A percentile compares a stretch with the other conserved stretches of the same genome.
These are phyloP conservation scores for Rhizopogon vinicolor DNA, from an alignment of 768 basidiomycete species.

Conservation along the genomic window DNA sequence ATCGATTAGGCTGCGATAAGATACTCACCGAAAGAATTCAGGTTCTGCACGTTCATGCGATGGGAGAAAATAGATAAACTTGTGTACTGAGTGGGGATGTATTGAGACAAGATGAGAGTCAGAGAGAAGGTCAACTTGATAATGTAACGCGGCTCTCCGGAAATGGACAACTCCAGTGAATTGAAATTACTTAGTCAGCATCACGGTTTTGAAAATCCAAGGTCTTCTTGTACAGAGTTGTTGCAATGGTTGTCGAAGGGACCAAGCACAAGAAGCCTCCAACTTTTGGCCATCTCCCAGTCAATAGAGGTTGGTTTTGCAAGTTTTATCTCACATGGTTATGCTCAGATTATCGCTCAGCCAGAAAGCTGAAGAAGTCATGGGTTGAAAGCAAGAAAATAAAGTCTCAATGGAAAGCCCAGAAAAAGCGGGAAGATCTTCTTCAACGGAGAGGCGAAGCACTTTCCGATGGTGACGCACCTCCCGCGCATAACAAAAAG, in stretches of 20 bases:
- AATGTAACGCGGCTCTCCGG: constrained; percentile 2
- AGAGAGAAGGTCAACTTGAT: constrained; percentile 12
- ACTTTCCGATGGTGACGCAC: background rate
- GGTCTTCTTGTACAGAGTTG: too few relatives aligned
- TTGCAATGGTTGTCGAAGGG: constrained; percentile 5
- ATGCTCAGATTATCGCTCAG: constrained; percentile 32
- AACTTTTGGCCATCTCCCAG: constrained; percentile 64
- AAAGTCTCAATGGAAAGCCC: constrained; percentile 71
- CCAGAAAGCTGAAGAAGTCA: constrained; percentile 73
- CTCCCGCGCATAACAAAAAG: background rate
- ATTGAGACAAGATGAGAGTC: constrained; percentile 26
- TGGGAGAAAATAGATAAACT: constrained; percentile 39
- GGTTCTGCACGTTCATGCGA: constrained; percentile 96
- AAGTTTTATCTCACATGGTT: background rate
- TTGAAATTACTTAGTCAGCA: background rate
- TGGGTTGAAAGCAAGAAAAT: constrained; percentile 79
- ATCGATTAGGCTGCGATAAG: constrained; percentile 2
- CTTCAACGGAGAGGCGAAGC: constrained; percentile 4
- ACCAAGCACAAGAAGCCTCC: constrained; percentile 51
- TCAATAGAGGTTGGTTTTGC: constrained; percentile 48
- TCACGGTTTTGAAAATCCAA: background rate
- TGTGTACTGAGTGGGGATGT: constrained; percentile 42
- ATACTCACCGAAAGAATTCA: constrained; percentile 67
- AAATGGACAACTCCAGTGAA: constrained; percentile 18
- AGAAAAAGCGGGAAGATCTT: constrained; percentile 52